Conservation (phyloP, 2,329 filamentous ascomycete genomes). For the Ascochyta pisi region DNA sequence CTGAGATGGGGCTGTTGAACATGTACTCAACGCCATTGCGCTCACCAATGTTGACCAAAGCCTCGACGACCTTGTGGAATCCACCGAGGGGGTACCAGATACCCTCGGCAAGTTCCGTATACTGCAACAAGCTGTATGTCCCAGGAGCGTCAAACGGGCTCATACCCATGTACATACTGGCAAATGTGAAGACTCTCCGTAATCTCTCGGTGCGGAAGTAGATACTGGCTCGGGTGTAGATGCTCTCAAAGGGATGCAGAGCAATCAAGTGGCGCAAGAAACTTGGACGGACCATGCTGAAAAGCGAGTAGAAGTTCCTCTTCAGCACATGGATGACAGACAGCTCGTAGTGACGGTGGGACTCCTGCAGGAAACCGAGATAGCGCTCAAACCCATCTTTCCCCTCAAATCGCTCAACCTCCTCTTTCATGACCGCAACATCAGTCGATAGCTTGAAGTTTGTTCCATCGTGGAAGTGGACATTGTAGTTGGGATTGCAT, state of each 20-base stretch:
- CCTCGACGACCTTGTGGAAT: constrained; percentile 69
- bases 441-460: constrained; percentile 71
- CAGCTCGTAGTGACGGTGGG: constrained; percentile 73
- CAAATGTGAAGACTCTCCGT: constrained; percentile 76
- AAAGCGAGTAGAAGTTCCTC: constrained; percentile 69
- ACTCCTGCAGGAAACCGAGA: constrained; percentile 69
- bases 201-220: constrained; percentile 76
- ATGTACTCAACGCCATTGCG: constrained; percentile 68
- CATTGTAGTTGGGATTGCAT: constrained; percentile 77
- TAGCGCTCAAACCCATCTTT: constrained; percentile 74
- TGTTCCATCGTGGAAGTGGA: constrained; percentile 74
- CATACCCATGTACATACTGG: constrained; percentile 86
- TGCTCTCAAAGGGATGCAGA: constrained; percentile 74
- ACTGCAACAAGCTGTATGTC: constrained; percentile 76
- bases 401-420: constrained; percentile 77
- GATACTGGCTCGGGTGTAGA: constrained; percentile 68
- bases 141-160: constrained; percentile 77
- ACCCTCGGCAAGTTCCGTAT: constrained; percentile 76
- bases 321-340: constrained; percentile 70
- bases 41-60: constrained; percentile 68
- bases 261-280: constrained; percentile 66
- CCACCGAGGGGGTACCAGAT: constrained; percentile 78
- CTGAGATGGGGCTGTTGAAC: constrained; percentile 64
- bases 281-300: constrained; percentile 63
- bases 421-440: constrained; percentile 71